Conservation (phyloP, 306 rosid species). For the Phaseolus lunatus region DNA sequence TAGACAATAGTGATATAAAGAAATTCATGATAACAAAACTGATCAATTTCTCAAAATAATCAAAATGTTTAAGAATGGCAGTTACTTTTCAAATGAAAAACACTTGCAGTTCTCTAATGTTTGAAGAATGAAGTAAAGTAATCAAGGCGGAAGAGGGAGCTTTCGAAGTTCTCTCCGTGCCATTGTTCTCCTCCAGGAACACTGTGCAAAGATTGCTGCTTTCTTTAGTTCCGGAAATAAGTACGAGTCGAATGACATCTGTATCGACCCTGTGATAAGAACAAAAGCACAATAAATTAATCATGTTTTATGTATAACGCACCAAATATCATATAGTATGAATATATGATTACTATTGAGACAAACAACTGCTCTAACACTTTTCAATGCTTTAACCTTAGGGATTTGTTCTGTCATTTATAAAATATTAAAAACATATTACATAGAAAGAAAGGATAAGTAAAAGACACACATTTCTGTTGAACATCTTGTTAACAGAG, state of each 20-base stretch:
- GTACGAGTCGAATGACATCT: constrained; percentile 53
- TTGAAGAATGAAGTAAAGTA: constrained; percentile 21
- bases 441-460: constrained; percentile 29
- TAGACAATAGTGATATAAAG: background rate
- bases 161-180: constrained; percentile 75
- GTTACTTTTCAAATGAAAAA: constrained; percentile 33
- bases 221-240: constrained; percentile 55
- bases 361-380: constrained; percentile 4
- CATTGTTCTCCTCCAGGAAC: constrained; percentile 69
- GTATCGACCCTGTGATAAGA: constrained; percentile 61
- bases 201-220: constrained; percentile 68
- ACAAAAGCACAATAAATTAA: constrained; percentile 33
- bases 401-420: background rate
- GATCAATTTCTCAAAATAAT: background rate
- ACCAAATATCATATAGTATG: constrained; percentile 20
- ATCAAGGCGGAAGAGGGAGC: constrained; percentile 44
- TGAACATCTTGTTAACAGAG: constrained; percentile 18
- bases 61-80: constrained; percentile 1
- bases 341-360: constrained; percentile 19
- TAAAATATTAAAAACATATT: background rate
- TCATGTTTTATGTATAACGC: background rate
- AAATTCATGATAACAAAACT: background rate
- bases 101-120: constrained; percentile 3
- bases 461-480: constrained; percentile 24
- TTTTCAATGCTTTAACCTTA: constrained; percentile 27